Evolutionary conservation across 495 filamentous ascomycete genomes (phyloP), one percentile per base, ranked within the genome.

Genomic region (Darksidea phi): DNA sequence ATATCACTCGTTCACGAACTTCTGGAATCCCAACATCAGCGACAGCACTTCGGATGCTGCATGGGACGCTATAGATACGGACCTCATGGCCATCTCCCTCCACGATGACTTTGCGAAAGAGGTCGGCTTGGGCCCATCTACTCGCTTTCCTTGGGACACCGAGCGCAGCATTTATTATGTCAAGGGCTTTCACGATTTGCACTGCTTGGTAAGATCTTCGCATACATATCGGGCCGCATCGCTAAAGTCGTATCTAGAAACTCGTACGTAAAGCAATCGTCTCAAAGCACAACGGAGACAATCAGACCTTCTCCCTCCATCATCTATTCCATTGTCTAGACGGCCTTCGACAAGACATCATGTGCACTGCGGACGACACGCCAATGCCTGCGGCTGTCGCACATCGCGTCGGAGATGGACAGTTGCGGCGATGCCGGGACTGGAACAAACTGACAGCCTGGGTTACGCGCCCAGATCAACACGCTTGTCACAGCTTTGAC

Each of bases 241-340:
- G 36, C 47, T 50, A 10, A 51, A 15, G 7, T 7, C 32, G 37
- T 23, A 43, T 46, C 23, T 21, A 61, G 61, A 63, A 63, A 54
- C 25, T 63, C 4, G 23, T 63, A 12, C 61, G 61, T 1, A 57
- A 63, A 32, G 48, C 53, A 5, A 57, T 63, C 26, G 42, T 58
- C 6, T 21, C 47, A 11, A 32, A 32, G 5, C 42, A 41, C 8
- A 45, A 34, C 26, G 42, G 37, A 15, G 25, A 47, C 1, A 55
- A 55, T 12, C 24, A 34, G 1, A 20, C 24, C 11, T 26, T 59
- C 17, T 15, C 53, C 2, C 20, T 57, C 6, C 11, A 37, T 18
- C 64, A 67, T 34, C 2, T 67, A 7, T 32, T 62, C 26, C 64
- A 67, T 17, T 67, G 64, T 28, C 54, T 67, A 6, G 58, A 67